Base-by-base conservation (phyloP, 2,329 filamentous ascomycete species). In the Fusarium brachygibbosum region DNA sequence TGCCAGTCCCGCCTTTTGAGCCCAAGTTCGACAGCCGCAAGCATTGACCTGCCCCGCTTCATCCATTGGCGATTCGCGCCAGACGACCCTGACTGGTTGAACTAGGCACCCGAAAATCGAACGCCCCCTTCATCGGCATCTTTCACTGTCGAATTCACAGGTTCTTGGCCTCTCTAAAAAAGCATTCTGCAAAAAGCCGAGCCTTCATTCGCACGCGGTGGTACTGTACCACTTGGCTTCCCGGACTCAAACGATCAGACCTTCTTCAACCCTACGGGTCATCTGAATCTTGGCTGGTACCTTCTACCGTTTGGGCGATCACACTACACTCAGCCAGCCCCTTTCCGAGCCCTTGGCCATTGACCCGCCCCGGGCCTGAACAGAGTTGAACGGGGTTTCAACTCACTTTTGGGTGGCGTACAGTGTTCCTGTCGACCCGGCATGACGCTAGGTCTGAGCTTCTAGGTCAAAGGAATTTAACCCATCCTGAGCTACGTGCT, bases 401-500 rank as follows among this genome's bases (percentile, higher is more conserved):
- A 73, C 63, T 73, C 57, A 58, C 50, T 59, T 58, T 51, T 61
- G 54, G 58, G 66, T 73, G 69, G 71, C 68, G 70, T 63, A 62
- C 61, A 60, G 60, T 70, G 46, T 70, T 67, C 67, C 37, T 72
- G 54, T 63, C 55, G 64, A 66, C 63, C 65, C 69, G 75, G 71
- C 68, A 74, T 76, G 73, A 76, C 75, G 75, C 75, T 75, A 73
- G 72, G 72, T 71, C 73, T 73, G 65, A 63, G 68, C 62, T 74
- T 64, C 54, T 58, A 69, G 54, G 65, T 62, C 73, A 73, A 46
- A 73, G 72, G 75, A 77, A 76, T 76, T 77, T 77, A 76, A 76
- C 69, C 66, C 68, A 73, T 74, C 68, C 68, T 56, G 52, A 68
- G 65, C 64, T 69, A 70, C 68, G 70, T 71, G 73, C 63, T 68